Evolutionary conservation across 441 rosid genomes (phyloP).

Genomic region (Populus tomentosa): DNA sequence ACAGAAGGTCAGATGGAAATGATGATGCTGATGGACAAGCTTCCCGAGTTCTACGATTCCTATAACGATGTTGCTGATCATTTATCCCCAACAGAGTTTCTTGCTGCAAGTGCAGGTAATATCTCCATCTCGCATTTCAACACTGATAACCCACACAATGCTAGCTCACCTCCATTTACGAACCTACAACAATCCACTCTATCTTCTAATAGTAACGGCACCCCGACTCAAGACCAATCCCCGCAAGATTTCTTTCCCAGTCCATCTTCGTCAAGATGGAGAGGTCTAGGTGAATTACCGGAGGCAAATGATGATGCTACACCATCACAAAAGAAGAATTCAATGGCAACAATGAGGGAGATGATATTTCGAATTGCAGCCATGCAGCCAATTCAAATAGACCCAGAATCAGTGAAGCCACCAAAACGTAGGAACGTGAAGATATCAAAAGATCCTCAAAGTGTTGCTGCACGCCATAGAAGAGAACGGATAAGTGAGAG

Average conservation of each 20-base stretch:
- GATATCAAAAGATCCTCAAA: conserved; percentile 68
- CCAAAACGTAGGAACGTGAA: conserved; percentile 59
- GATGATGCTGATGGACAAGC: conserved; percentile 40
- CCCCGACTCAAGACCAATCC: conserved; percentile 11
- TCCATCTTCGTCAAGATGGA: conserved; percentile 4
- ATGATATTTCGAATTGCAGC: conserved; percentile 64
- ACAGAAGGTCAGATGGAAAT: conserved; percentile 42
- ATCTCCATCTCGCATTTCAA: conserved; percentile 17
- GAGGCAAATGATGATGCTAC: conserved; percentile 16
- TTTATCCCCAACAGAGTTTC: conserved; percentile 18
- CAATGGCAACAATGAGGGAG: conserved; percentile 68
- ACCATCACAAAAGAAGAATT: conserved; percentile 30
- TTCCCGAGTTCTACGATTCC: conserved; percentile 28
- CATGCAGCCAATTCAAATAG: conserved; percentile 68
- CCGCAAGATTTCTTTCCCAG: background rate
- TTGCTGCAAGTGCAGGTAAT: conserved; percentile 13
- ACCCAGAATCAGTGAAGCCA: conserved; percentile 62
- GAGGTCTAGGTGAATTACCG: conserved; percentile 19
- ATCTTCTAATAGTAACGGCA: conserved; percentile 8
- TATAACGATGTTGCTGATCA: conserved; percentile 18
- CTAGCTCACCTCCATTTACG: conserved; percentile 17
- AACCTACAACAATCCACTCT: conserved; percentile 14
- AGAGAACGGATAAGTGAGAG: conserved; percentile 67
- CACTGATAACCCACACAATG: conserved; percentile 6
- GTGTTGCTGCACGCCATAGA: conserved; percentile 64